Conservation (phyloP, 805 yeast genomes). For the Diddensiella transvaalensis region DNA sequence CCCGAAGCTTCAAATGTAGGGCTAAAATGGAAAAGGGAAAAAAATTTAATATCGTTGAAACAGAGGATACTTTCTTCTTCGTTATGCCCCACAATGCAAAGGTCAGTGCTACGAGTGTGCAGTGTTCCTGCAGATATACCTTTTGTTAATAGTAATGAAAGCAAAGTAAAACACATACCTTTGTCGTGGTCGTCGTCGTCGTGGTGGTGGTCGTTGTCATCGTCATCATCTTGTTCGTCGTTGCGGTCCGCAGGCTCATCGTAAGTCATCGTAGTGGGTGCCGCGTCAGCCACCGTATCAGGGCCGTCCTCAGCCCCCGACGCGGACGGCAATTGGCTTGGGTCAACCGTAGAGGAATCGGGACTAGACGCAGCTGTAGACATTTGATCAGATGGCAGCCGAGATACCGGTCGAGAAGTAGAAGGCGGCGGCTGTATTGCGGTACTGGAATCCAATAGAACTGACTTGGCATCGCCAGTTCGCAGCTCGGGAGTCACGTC, state of each 20-base stretch:
- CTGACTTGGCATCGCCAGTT: background rate
- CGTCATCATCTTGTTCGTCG: too few relatives aligned
- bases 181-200: background rate
- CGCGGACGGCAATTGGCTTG: background rate
- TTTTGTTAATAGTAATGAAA: background rate
- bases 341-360: background rate
- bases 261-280: too few relatives aligned
- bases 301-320: background rate
- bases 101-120: background rate
- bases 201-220: background rate
- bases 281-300: too few relatives aligned
- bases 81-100: too few relatives aligned
- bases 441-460: background rate
- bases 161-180: background rate
- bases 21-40: background rate
- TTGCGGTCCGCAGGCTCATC: too few relatives aligned
- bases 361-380: slow-evolving; percentile 1
- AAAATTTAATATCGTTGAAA: background rate
- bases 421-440: too few relatives aligned
- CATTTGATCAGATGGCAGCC: background rate
- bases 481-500: background rate
- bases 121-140: background rate
- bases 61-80: too few relatives aligned
- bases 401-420: too few relatives aligned
- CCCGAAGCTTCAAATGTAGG: background rate